Base-by-base conservation (phyloP, 208 protist genomes). In the Phytomonas sp. region DNA sequence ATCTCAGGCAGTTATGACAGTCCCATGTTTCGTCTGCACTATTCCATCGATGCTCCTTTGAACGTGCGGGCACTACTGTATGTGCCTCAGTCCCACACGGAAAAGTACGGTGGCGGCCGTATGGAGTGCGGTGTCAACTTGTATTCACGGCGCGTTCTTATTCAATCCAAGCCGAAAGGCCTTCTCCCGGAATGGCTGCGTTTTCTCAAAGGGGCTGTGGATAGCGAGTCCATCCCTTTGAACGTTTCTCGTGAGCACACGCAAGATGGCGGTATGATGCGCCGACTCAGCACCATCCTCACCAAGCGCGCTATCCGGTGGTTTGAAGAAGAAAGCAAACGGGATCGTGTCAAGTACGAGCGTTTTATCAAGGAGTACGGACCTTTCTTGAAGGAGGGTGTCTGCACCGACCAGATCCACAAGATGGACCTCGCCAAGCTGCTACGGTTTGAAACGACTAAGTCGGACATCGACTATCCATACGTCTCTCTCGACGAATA, bases 191-290 rank as follows among this genome's bases (percentile, higher is more conserved):
- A 98, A 17, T 99, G 97, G 97, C 83, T 99, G 65, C 94, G 98
- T 71, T 98, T 97, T 76, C 81, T 97, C 70, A 97, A 96, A 74
- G 97, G 97, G 70, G 96, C 97, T n/a, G 96, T 99, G n/a, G 98
- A 99, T 76, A 93, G 84, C 61, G 97, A 99, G 76, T 98, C 99
- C 60, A 93, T 99, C 59, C 97, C 98, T 28, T 84, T 99, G 29
- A 99, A 99, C 77, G 91, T 99, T 28, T 98, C 92, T 28, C 94
- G 98, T 73, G 98, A 99, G 86, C 89, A 97, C 71, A 97, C 98
- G 51, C 98, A 99, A 82, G 93, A 99, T 78, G 95, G 89, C 69
- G 81, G 86, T 71, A 88, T 99, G 76, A 97, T 98, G 85, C 82
- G 89, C 26, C 92, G 91, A 32, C 86, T 99, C 33, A 93, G 80